Evolutionary conservation across 139 green algal genomes (phyloP).

Genomic region (Tetradesmus lagerheimii): DNA sequence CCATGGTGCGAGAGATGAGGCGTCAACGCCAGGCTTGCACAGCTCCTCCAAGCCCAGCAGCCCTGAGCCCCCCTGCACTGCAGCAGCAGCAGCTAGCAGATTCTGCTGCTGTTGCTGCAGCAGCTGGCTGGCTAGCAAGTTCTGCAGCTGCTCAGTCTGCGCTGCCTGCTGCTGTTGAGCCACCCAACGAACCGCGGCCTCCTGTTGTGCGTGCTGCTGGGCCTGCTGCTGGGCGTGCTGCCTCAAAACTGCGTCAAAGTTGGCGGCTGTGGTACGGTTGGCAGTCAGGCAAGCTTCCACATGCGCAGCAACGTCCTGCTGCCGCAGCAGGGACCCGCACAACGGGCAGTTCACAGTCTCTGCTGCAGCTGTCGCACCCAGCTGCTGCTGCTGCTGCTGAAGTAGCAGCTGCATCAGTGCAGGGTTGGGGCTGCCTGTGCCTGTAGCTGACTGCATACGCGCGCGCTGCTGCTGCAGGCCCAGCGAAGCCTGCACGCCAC

Average conservation of each 20-base stretch:
- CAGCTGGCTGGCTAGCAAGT: not conserved
- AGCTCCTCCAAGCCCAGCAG: not conserved
- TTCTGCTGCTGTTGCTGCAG: slow-evolving; percentile 30
- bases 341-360: slow-evolving; percentile 19
- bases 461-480: slow-evolving; percentile 5
- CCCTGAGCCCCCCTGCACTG: not conserved
- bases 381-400: slow-evolving; percentile 3
- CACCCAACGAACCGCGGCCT: not conserved
- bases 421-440: not conserved
- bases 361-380: not conserved
- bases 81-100: slow-evolving; percentile 12
- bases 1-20: slow-evolving; percentile 1
- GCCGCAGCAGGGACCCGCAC: not conserved
- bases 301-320: slow-evolving; percentile 17
- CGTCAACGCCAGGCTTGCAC: slow-evolving; percentile 8
- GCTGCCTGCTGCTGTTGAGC: slow-evolving; percentile 41
- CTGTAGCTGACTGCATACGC: not conserved
- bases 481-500: not conserved
- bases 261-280: not conserved
- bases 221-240: slow-evolving; percentile 30
- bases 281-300: not conserved
- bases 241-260: not conserved
- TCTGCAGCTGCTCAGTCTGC: slow-evolving; percentile 42
- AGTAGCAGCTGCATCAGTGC: slow-evolving; percentile 21
- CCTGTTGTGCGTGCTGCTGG: slow-evolving; percentile 29